Evolutionary conservation across 2,329 filamentous ascomycete species (phyloP), one percentile per base, ranked within the genome.

Genomic region (Fusarium goolgardi): DNA sequence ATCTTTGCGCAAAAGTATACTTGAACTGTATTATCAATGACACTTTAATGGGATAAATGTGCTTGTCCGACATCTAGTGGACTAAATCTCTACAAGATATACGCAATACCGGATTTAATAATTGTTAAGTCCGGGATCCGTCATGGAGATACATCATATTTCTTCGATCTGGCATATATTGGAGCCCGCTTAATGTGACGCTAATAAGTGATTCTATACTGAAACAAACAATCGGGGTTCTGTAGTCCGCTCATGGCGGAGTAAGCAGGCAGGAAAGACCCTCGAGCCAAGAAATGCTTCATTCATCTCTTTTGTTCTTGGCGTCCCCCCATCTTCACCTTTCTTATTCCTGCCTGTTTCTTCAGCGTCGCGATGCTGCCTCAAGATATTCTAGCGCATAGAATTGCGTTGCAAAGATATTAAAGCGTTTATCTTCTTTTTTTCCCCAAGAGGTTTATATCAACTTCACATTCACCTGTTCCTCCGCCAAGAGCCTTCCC

Each of bases 81-180:
- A 5, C 23, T 16, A 31, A 15, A 45, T n/a, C 10, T 40, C 20
- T 39, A 21, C 16, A 18, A 29, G 6, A 21, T 8, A 20, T 40
- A 27, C 20, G 12, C 18, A 16, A 9, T 10, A 21, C n/a, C 46
- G 34, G 59, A 62, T 20, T 55, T 60, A 55, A 21, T 31, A 21
- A 32, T 41, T n/a, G 15, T 51, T 62, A 62, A 62, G 31, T 62
- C 59, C 59, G 59, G 23, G 8, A 18, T 34, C 23, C 18, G 39
- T 15, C 16, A 16, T 55, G 59, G 59, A 61, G 46, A 61, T 61
- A 61, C 7, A 23, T 31, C 6, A 20, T 32, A 23, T 59, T 20
- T 29, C 20, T 32, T 32, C 44, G 44, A 23, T n/a, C 8, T 16
- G 5, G 39, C 21, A 31, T 18, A 18, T 2, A 27, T 35, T 27